Evolutionary conservation across 1,139 yeast species (phyloP), one percentile per base, ranked within the genome.

Genomic region (Yamadazyma triangularis): DNA sequence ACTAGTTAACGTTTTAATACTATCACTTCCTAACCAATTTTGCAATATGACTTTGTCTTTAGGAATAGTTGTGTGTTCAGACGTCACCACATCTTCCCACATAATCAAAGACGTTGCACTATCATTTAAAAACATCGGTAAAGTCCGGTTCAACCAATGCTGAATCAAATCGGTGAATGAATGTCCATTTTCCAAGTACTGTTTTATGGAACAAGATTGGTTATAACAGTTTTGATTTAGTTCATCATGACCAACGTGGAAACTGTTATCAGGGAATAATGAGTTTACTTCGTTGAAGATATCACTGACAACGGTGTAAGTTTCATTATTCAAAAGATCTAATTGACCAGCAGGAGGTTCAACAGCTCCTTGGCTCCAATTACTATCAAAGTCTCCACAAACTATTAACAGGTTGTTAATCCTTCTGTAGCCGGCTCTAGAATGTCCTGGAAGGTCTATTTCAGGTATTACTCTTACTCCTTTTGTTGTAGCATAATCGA

Each of bases 241-340:
- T 45, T 70, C 76, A 45, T 70, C 76, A 25, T 55, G 58, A 4
- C 76, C 76, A 23, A 68, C 69, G 42, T 70, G 76, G 54, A 68
- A 67, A 15, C 55, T 47, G 27, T 57, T 41, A 34, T 69, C 75
- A 2, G 45, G 33, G 41, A 70, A 68, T 13, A 66, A 34, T 1
- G 34, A 37, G 19, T 57, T 48, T 15, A 70, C 38, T 34, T 70
- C 74, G 13, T 56, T 41, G 39, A 57, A 67, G n/a, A 70, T 59
- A 19, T 54, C 47, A 21, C 45, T 44, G 4, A 69, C 56, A 9
- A 63, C 58, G 2, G 54, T 50, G 36, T 64, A 65, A 3, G 70
- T 60, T 4, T 54, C 50, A 27, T 60, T 47, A 36, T 57, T 48
- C 30, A 63, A 38, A 27, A 65, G 53, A 34, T 70, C 68, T 26